Base-by-base conservation (phyloP, 495 filamentous ascomycete genomes). In the Aspergillus conjunctus region DNA sequence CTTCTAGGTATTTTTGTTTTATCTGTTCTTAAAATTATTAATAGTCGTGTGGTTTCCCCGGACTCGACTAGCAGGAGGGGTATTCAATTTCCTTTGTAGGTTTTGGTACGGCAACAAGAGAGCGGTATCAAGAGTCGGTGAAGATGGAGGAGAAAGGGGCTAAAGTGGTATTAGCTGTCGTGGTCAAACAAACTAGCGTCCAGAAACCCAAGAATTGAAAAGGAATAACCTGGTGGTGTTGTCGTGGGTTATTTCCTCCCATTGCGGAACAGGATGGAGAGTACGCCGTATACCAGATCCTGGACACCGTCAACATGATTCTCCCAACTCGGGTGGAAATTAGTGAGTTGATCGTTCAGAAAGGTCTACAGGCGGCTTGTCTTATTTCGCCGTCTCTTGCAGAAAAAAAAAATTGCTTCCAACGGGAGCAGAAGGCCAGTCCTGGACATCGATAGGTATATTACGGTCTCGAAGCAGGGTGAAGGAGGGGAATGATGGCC, bases 231-330 rank as follows among this genome's bases (percentile, higher is more conserved):
- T 17, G 49, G 9, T 51, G 49, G 20, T 51, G 49, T 21, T 51
- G 44, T 17, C 30, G 26, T 55, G 30, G 39, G 41, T 31, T 30
- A 50, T 52, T 59, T 56, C 52, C 53, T 51, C 31, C 58, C 48
- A 50, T 17, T 41, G 51, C 45, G 49, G 60, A 34, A 64, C 65
- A 68, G 66, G 64, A 68, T 68, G 66, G 32, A 66, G 62, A 63
- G 60, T 68, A 68, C 66, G 45, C 60, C 63, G 66, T 68, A 68
- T 58, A 68, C 63, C 55, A 62, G 55, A 68, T 68, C 66, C 63
- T 68, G 66, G 62, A 65, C 54, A 60, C 44, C 55, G 45, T 60
- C 46, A 54, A 59, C 41, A 55, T 54, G 20, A 54, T 34, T 51
- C 9, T 48, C 31, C 50, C 46, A 60, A 53, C 57, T 22, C 63